Evolutionary conservation across 768 basidiomycete species (phyloP).

Genomic region (Hemileccinum impolitum): DNA sequence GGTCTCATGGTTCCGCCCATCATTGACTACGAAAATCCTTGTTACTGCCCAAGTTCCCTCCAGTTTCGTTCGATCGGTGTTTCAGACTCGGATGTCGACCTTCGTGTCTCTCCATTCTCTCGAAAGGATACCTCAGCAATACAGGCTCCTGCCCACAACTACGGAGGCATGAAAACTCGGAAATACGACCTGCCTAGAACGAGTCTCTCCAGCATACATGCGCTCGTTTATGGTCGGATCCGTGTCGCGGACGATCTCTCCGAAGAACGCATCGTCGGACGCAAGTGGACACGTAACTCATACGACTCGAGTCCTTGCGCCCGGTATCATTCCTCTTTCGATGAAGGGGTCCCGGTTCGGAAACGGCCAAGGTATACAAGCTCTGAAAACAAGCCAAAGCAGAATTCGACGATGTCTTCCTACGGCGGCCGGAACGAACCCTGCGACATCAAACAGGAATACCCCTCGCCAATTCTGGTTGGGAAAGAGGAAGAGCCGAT

Average conservation of each 20-base stretch:
- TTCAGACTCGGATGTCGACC: conserved; percentile 1
- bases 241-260: conserved; percentile 12
- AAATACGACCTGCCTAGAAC: background rate
- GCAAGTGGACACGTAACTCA: background rate
- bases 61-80: conserved; percentile 10
- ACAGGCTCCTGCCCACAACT: background rate
- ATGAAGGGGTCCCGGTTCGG: background rate
- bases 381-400: background rate
- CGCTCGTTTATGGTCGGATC: background rate
- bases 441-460: background rate
- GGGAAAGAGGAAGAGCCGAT: background rate
- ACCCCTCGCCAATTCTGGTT: background rate
- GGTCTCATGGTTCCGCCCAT: conserved; percentile 31
- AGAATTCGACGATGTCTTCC: background rate
- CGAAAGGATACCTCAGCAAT: background rate
- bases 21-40: conserved; percentile 53
- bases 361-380: background rate
- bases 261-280: background rate
- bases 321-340: background rate
- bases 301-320: conserved; percentile 1
- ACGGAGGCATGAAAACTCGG: background rate
- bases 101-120: conserved; percentile 3
- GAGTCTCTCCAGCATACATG: conserved; percentile 1
- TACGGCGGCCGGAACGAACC: background rate
- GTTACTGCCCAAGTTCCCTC: conserved; percentile 48